A percentile compares a stretch with the other conserved stretches of the same genome.
Evolutionary conservation across 164 flowering plant genomes (phyloP).

Genomic region (Euptelea pleiosperma): DNA sequence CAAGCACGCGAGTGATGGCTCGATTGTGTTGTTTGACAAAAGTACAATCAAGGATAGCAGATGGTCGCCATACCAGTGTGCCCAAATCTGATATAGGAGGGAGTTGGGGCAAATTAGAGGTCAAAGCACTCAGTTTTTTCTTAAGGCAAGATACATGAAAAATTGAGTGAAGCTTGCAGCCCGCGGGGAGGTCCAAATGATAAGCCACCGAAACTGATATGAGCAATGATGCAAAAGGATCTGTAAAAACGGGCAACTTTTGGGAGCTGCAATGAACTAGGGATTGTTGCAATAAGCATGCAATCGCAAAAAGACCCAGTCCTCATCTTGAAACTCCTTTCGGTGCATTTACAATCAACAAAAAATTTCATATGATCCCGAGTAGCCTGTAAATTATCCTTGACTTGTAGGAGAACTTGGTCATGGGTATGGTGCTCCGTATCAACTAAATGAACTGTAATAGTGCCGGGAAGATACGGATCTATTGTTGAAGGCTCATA

Average conservation of each 20-base stretch:
- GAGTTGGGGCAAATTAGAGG: no score
- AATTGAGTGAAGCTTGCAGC: background rate
- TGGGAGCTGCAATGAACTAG: background rate
- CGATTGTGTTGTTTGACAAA: background rate
- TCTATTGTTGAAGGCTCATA: no score
- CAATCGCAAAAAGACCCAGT: conserved; percentile 1
- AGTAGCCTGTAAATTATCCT: background rate
- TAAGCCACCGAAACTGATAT: background rate
- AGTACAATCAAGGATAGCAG: background rate
- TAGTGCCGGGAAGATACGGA: background rate
- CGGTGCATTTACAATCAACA: background rate
- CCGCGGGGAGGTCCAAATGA: background rate
- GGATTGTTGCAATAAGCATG: background rate
- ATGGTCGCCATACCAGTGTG: no score
- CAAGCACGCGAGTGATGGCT: background rate
- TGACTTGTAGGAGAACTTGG: no score
- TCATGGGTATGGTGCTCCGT: no score
- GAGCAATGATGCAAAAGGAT: background rate
- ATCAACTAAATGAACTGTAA: background rate
- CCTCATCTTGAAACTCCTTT: background rate
- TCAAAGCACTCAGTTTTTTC: background rate
- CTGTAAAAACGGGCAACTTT: background rate
- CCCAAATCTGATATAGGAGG: no score
- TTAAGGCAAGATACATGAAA: conserved; percentile 9
- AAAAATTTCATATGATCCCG: background rate